These are phyloP conservation scores for Xylaria polymorpha DNA, from an alignment of 2,329 filamentous ascomycete genomes.

Conservation along the genomic window DNA sequence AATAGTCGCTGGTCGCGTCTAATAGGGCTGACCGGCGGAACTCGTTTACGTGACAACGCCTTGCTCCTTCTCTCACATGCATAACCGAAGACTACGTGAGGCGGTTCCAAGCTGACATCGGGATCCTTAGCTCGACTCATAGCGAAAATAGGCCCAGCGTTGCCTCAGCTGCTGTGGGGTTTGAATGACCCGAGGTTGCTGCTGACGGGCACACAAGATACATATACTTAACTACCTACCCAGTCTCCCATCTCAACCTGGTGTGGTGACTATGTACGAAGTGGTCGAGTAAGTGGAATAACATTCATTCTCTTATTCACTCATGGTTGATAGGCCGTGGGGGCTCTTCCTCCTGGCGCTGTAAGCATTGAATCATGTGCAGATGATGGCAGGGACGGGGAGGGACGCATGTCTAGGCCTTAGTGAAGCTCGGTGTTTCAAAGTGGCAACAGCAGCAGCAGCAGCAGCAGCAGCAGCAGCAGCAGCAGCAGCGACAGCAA, in stretches of 20 bases:
- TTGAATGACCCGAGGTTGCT: constrained; percentile 4
- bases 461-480: not conserved
- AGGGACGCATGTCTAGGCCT: not conserved
- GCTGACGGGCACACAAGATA: constrained; percentile 22
- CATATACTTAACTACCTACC: constrained; percentile 20
- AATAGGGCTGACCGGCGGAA: constrained; percentile 33
- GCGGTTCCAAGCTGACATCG: constrained; percentile 27
- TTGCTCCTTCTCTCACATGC: not conserved
- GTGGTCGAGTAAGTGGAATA: constrained; percentile 34
- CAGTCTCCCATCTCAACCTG: constrained; percentile 9
- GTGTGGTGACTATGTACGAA: constrained; percentile 36
- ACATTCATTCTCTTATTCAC: constrained; percentile 16
- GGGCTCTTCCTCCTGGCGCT: constrained; percentile 8
- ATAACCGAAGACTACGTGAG: constrained; percentile 12
- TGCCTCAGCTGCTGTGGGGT: constrained; percentile 12
- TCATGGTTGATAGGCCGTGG: constrained; percentile 11
- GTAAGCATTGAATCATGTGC: constrained; percentile 6
- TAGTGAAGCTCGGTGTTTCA: not conserved
- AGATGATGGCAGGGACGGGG: not conserved
- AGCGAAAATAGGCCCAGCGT: constrained; percentile 18
- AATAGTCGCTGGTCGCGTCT: constrained; percentile 13
- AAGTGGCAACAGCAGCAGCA: not conserved
- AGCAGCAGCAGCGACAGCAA: constrained; percentile 1
- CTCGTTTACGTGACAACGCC: not conserved
- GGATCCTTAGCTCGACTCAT: constrained; percentile 16